Percentiles rank a stretch among this genome's conserved stretches.
These are phyloP conservation scores for Murraya koenigii DNA, from an alignment of 345 rosid species.

Conservation along the genomic window DNA sequence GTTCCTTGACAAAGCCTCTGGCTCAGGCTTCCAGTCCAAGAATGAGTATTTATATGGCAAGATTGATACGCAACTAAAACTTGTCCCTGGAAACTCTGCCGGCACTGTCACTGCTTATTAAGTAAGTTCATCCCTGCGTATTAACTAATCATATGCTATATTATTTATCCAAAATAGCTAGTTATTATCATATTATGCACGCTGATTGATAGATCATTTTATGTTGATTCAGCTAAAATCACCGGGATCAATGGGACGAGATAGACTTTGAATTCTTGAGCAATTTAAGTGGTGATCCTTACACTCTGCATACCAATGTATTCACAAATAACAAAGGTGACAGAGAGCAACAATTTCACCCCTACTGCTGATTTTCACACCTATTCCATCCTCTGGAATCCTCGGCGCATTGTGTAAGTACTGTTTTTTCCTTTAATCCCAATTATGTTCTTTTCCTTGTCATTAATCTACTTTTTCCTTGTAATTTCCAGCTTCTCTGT, in stretches of 20 bases:
- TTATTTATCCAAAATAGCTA: no score
- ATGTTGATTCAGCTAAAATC: neutral
- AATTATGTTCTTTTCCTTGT: neutral
- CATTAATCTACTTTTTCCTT: neutral
- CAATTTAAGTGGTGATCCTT: no score
- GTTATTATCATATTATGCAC: no score
- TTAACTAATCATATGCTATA: no score
- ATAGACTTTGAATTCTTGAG: slow-evolving; percentile 38
- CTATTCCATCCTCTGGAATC: no score
- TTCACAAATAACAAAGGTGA: no score
- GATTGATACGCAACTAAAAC: slow-evolving; percentile 46
- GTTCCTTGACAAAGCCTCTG: slow-evolving; percentile 41
- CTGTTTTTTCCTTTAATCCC: neutral
- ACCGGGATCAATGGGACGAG: slow-evolving; percentile 49
- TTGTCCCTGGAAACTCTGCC: slow-evolving; percentile 51
- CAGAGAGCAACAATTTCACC: no score
- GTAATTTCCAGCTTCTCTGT: slow-evolving; percentile 42
- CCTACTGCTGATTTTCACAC: no score
- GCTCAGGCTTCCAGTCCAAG: slow-evolving; percentile 49
- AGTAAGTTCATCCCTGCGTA: slow-evolving; percentile 29
- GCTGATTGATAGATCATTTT: no score
- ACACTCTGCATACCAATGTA: no score
- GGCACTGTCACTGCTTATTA: slow-evolving; percentile 53
- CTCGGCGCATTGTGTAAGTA: slow-evolving; percentile 47
- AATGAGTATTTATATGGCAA: slow-evolving; percentile 37